Evolutionary conservation across 768 basidiomycete species (phyloP), one percentile per base, ranked within the genome.

Genomic region (Nevesoporus exiguus): DNA sequence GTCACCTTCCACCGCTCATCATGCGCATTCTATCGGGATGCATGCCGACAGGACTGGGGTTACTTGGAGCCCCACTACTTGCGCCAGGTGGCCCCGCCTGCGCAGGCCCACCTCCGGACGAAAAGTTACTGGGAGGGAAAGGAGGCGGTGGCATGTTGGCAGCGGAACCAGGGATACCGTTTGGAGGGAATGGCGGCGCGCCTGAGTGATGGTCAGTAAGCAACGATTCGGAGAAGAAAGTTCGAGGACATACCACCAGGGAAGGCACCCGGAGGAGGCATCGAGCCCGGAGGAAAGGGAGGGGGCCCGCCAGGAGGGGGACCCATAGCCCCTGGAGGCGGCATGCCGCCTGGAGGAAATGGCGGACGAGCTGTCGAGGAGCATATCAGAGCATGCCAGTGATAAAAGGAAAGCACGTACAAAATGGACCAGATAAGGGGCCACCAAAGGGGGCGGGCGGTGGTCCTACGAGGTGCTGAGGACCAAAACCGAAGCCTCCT

Each of bases 401-500:
- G 33, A 22, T 19, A 25, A 34, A 29, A 29, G 45, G n/a, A 34
- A 56, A 7, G 51, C 29, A 51, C 61, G 19, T 27, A 67, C 56
- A 61, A 59, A 55, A 62, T 33, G 55, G 1, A 7, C 49, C 62
- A 43, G 67, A 73, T 74, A n/a, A n/a, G n/a, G 82, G 78, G 54
- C 77, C 80, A 54, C 77, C 79, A 58, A 82, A 86, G 34, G 77
- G 80, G 54, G 75, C 74, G 5, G 80, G 77, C 21, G 79, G 83
- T 65, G 76, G 79, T 1, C 73, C 79, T 48, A 79, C 81, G 47
- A 91, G 76, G 70, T 90, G 88, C 56, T 89, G 89, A 37, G 90
- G 88, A 22, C 88, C 88, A 61, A 91, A 91, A 8, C 88, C 88
- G 58, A 92, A 93, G 4, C 91, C 90, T 48, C 90, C 90, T 11